Evolutionary conservation across 345 rosid species (phyloP), one percentile per base, ranked within the genome.

Genomic region (Kandelia obovata): DNA sequence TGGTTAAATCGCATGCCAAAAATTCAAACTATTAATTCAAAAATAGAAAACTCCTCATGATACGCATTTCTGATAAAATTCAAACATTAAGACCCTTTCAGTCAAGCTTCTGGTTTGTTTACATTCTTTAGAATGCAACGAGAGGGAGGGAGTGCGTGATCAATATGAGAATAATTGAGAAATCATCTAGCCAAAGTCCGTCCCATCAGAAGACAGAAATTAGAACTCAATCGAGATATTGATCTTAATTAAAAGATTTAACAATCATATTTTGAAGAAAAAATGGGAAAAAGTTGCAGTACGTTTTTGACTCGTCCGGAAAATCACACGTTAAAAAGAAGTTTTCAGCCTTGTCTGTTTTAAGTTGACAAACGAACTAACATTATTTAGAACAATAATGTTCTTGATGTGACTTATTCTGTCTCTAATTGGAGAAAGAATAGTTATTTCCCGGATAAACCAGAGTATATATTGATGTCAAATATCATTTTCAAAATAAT

Each of bases 241-340:
- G 26, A 61, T 74, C 39, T 25, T 65, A 11, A 62, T 5, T 30
- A 37, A 19, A 19, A 47, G 26, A 23, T 62, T 17, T 34, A 30
- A 66, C 61, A 64, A 47, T 3, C 26, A 47, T 47, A 37, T 64
- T 16, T 30, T 32, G 35, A 70, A 53, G 67, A 69, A 61, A 69
- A 61, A 65, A 3, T 0, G 8, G 43, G 34, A 49, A 46, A 11
- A 35, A 25, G 34, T 27, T 63, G 68, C 28, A 60, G 31, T 52
- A 69, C 78, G 64, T 65, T 58, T 76, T 60, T 73, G 73, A 80
- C 73, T 70, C 16, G 4, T 30, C 27, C 31, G 4, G 5, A 19
- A n/a, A 64, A 25, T 39, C 30, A 34, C 58, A 35, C 58, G 26
- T 27, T 62, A 13, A 17, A 30, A 32, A 21, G 39, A 69, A 21